phyloP scores from a whole-genome alignment of 1,284 basidiomycete genomes.

The Phlebopus sp. region DNA sequence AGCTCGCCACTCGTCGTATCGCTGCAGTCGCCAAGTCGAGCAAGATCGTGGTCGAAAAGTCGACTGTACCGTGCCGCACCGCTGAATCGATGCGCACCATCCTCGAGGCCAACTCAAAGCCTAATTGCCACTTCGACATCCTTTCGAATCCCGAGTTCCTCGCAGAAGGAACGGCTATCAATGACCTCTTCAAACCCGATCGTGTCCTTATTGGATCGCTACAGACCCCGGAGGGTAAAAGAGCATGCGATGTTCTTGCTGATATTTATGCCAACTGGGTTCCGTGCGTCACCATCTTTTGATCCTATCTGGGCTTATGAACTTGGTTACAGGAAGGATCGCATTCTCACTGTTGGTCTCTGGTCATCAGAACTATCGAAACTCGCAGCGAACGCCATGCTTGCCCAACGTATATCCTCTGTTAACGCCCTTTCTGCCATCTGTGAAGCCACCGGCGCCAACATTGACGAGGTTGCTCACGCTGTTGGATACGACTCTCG shows the following conservation, averaged over 20 bases:
- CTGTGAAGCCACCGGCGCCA: conserved; percentile 99
- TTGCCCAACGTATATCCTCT: conserved; percentile 97
- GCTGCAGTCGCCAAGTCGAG: conserved; percentile 86
- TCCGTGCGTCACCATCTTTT: conserved; percentile 51
- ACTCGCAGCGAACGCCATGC: conserved; percentile 98
- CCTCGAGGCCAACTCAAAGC: conserved; percentile 95
- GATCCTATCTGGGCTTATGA: background rate
- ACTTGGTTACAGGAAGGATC: conserved; percentile 49
- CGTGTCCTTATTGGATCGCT: conserved; percentile 97
- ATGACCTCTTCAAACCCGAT: conserved; percentile 86
- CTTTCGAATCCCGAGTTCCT: conserved; percentile 99
- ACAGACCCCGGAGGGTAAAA: conserved; percentile 80
- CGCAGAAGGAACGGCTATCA: conserved; percentile 95
- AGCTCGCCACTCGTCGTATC: conserved; percentile 94
- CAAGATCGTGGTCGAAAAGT: conserved; percentile 99
- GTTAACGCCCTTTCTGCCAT: conserved; percentile 98
- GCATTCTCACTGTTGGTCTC: conserved; percentile 91
- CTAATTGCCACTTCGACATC: conserved; percentile 92
- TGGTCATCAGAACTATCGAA: conserved; percentile 99
- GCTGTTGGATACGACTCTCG: conserved; percentile 93
- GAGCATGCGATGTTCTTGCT: conserved; percentile 75
- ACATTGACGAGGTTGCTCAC: conserved; percentile 96
- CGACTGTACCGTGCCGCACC: conserved; percentile 97
- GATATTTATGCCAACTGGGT: conserved; percentile 97
- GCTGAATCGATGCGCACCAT: conserved; percentile 99